Evolutionary conservation across 2,329 filamentous ascomycete genomes (phyloP).

Genomic region (Emergomyces orientalis): DNA sequence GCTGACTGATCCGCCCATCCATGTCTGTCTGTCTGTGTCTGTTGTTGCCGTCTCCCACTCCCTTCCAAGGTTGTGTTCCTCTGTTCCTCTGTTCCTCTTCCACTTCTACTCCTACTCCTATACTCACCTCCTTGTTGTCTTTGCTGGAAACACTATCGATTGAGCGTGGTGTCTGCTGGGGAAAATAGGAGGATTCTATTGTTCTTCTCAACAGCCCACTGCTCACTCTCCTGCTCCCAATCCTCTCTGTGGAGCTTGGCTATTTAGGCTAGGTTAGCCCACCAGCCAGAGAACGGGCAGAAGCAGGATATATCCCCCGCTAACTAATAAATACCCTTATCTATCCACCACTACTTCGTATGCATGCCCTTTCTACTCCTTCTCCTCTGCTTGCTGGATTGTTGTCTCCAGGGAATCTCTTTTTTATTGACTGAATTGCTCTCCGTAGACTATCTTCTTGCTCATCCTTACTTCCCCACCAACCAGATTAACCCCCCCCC

Average conservation of each 20-base stretch:
- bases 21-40: no score
- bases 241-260: no score
- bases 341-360: background rate
- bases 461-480: background rate
- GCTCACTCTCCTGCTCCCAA: background rate
- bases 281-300: no score
- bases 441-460: background rate
- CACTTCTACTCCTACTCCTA: background rate
- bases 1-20: no score
- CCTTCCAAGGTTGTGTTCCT: no score
- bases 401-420: background rate
- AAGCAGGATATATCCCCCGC: no score
- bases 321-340: no score
- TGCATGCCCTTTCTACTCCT: background rate
- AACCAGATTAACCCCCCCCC: background rate
- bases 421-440: background rate
- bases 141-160: no score
- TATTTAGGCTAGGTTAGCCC: no score
- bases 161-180: background rate
- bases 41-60: no score
- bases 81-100: background rate
- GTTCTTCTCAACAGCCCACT: no score
- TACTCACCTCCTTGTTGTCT: no score
- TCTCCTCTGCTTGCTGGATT: background rate
- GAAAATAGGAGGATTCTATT: background rate